Base-by-base conservation (phyloP, 139 green algal genomes). In the Pseudopediastrum boryanum region DNA sequence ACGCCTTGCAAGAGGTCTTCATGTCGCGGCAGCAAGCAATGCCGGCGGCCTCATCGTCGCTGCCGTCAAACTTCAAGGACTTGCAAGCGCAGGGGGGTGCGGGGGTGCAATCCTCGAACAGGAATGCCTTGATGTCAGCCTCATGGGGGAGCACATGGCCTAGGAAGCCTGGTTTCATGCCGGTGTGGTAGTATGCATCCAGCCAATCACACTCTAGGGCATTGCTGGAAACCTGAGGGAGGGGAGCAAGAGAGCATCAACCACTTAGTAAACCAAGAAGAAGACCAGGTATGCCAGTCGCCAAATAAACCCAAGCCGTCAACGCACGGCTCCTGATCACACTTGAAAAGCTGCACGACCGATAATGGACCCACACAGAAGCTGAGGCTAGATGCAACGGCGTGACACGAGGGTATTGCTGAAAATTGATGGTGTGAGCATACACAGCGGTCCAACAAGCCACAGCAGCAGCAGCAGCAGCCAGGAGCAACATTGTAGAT, bases 61-160 rank as follows among this genome's bases (percentile, higher is more conserved):
- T 75, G 64, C 64, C 51, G 50, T 82, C 75, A 39, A 82, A 67
- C 39, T 61, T 82, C 19, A 82, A 10, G 0, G 51, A 64, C 3
- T 50, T 35, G 64, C 75, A 82, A 4, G 64, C 75, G 35, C 75
- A 82, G 21, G 75, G 75, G 16, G 75, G 64, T 25, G 68, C 64
- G 33, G 75, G 75, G 43, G 21, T 72, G 75, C 75, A 82, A 51
- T 82, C 75, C n/a, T 82, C 51, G 42, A 51, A 43, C 38, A 82
- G 27, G 50, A 82, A 82, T 5, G 10, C 51, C 23, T 35, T 10
- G 52, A 82, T 82, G 75, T 76, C 75, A 13, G n/a, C 36, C 65
- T 82, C 75, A 51, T 82, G 75, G 0, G 75, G 75, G 51, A 82
- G 31, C 4, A 31, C 50, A 23, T 75, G 64, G 29, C 51, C 64